phyloP scores from a whole-genome alignment of 2,329 filamentous ascomycete species.

The Epichloe hybrida region DNA sequence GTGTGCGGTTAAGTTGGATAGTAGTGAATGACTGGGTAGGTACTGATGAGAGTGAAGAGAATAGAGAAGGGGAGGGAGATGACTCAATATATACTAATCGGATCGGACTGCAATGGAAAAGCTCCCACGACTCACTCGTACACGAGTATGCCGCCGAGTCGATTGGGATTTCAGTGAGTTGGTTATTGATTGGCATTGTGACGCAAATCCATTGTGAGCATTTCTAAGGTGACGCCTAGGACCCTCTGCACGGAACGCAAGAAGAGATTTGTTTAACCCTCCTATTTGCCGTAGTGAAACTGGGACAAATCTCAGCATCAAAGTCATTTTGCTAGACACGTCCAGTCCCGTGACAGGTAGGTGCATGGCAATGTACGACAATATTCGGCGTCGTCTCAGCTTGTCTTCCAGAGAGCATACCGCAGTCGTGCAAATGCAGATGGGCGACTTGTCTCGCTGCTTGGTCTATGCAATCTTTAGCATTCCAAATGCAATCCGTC shows the following conservation, averaged over 20 bases:
- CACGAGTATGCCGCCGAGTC: too few species aligned
- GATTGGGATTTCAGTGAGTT: too few species aligned
- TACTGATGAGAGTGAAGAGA: too few species aligned
- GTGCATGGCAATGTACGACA: too few species aligned
- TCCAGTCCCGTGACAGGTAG: too few species aligned
- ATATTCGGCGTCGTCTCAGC: neutral
- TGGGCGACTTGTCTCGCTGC: neutral
- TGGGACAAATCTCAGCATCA: neutral
- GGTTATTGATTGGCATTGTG: neutral
- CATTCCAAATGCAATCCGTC: neutral
- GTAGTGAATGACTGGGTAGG: neutral
- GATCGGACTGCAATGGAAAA: too few species aligned
- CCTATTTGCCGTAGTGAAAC: neutral
- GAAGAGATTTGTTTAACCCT: neutral
- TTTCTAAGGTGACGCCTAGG: neutral
- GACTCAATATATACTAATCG: neutral
- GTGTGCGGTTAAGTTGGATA: neutral
- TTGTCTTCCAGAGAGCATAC: neutral
- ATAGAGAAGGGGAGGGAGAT: neutral
- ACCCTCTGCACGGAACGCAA: neutral
- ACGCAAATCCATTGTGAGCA: neutral
- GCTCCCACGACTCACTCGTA: too few species aligned
- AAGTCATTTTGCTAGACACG: too few species aligned
- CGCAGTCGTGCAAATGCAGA: neutral
- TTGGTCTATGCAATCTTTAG: neutral